These are phyloP conservation scores for Butyriboletus appendiculatus DNA, from an alignment of 1,284 basidiomycete species.

Conservation along the genomic window DNA sequence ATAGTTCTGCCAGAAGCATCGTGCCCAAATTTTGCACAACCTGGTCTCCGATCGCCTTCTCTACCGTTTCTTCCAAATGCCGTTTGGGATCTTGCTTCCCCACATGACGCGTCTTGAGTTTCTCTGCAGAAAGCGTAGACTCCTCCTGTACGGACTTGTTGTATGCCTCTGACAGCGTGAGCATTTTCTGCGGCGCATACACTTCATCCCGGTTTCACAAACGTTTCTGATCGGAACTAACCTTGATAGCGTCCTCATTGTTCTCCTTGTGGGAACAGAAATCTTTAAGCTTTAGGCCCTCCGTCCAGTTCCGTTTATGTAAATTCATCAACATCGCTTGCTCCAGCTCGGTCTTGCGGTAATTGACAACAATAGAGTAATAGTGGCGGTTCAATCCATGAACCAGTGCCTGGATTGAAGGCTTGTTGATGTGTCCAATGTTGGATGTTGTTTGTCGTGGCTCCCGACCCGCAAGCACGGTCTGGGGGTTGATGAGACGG, in stretches of 20 bases:
- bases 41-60: constrained; percentile 94
- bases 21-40: constrained; percentile 93
- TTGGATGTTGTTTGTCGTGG: constrained; percentile 98
- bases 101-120: constrained; percentile 94
- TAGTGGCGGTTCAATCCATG: constrained; percentile 97
- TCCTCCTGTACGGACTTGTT: constrained; percentile 97
- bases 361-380: constrained; percentile 96
- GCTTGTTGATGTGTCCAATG: constrained; percentile 98
- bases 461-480: constrained; percentile 88
- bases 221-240: constrained; percentile 37
- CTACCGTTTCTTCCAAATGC: constrained; percentile 95
- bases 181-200: constrained; percentile 72
- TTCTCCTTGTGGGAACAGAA: constrained; percentile 83
- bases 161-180: constrained; percentile 87
- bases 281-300: constrained; percentile 88
- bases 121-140: constrained; percentile 85
- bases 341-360: constrained; percentile 95
- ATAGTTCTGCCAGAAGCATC: constrained; percentile 88
- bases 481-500: constrained; percentile 89
- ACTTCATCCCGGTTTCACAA: constrained; percentile 13
- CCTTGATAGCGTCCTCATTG: constrained; percentile 93
- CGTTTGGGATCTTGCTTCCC: constrained; percentile 98
- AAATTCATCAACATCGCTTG: constrained; percentile 98
- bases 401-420: constrained; percentile 95
- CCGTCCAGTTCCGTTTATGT: constrained; percentile 98